Percentiles rank a stretch among this genome's conserved stretches.
phyloP scores from a whole-genome alignment of 805 yeast genomes.

The Candida boidinii region DNA sequence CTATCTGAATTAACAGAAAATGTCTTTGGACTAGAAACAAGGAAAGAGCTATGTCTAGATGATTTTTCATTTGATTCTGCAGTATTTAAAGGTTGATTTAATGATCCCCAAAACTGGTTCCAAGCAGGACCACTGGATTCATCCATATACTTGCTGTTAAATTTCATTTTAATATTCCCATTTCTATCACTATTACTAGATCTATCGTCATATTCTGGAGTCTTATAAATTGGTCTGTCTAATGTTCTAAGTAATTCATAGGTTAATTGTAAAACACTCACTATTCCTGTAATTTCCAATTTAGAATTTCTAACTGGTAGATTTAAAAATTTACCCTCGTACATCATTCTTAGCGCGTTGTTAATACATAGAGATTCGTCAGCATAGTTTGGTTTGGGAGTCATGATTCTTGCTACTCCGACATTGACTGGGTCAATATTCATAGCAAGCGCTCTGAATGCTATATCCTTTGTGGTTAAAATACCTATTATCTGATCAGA shows the following conservation, averaged over 20 bases:
- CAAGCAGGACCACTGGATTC: slow-evolving; percentile 19
- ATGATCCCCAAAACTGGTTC: slow-evolving; percentile 24
- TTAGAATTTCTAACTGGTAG: slow-evolving; percentile 29
- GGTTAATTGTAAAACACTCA: slow-evolving; percentile 35
- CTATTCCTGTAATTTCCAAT: slow-evolving; percentile 29
- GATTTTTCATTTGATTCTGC: slow-evolving; percentile 15
- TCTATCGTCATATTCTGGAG: too few species aligned
- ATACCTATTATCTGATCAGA: slow-evolving; percentile 33
- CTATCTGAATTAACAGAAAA: background rate
- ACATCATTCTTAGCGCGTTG: slow-evolving; percentile 36
- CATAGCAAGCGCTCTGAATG: slow-evolving; percentile 30
- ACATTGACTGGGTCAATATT: slow-evolving; percentile 27
- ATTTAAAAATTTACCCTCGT: slow-evolving; percentile 36
- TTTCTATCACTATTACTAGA: slow-evolving; percentile 11
- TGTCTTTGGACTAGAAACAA: background rate
- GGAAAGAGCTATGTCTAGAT: slow-evolving; percentile 13
- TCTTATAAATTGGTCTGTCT: slow-evolving; percentile 16
- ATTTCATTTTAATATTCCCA: slow-evolving; percentile 13
- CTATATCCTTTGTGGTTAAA: slow-evolving; percentile 37
- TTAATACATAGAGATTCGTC: slow-evolving; percentile 29
- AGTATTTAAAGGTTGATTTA: slow-evolving; percentile 20
- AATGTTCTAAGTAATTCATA: slow-evolving; percentile 30
- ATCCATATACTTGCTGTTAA: slow-evolving; percentile 18
- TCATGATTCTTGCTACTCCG: slow-evolving; percentile 33
- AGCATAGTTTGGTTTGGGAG: slow-evolving; percentile 39